These are phyloP conservation scores for Entomophthora muscae DNA, from an alignment of 371 early-diverging fungal species.

Conservation along the genomic window DNA sequence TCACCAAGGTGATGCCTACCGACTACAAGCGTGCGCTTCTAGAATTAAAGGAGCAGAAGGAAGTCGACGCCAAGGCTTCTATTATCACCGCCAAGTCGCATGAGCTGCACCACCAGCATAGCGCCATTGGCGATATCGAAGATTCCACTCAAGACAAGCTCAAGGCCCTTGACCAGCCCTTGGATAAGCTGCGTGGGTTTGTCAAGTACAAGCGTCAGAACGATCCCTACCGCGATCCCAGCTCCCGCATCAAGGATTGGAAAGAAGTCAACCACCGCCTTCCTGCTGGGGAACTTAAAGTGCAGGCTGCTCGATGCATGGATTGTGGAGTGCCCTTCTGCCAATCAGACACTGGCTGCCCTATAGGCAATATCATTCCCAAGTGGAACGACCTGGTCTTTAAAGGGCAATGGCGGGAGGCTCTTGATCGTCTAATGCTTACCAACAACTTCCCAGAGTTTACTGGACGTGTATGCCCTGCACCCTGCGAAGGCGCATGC, in stretches of 20 bases:
- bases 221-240: slow-evolving; percentile 72
- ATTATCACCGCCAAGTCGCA: slow-evolving; percentile 9
- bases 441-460: slow-evolving; percentile 98
- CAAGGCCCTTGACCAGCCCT: slow-evolving; percentile 15
- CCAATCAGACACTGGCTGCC: slow-evolving; percentile 90
- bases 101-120: slow-evolving; percentile 13
- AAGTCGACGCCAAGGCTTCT: neutral
- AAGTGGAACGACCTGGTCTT: slow-evolving; percentile 95
- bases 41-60: slow-evolving; percentile 24
- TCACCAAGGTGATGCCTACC: slow-evolving; percentile 87
- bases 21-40: slow-evolving; percentile 67
- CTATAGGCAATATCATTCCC: slow-evolving; percentile 93
- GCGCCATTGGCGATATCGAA: slow-evolving; percentile 67
- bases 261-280: slow-evolving; percentile 82
- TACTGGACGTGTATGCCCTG: slow-evolving; percentile 83
- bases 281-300: slow-evolving; percentile 54
- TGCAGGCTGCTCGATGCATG: slow-evolving; percentile 94
- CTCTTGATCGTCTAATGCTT: slow-evolving; percentile 76
- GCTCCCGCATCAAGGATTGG: slow-evolving; percentile 72
- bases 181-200: slow-evolving; percentile 75
- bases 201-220: slow-evolving; percentile 76
- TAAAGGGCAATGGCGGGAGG: slow-evolving; percentile 85
- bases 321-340: slow-evolving; percentile 96
- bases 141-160: slow-evolving; percentile 65
- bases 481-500: slow-evolving; percentile 88